Evolutionary conservation across 2,329 filamentous ascomycete genomes (phyloP), one percentile per base, ranked within the genome.

Genomic region (Monosporascus ibericus): DNA sequence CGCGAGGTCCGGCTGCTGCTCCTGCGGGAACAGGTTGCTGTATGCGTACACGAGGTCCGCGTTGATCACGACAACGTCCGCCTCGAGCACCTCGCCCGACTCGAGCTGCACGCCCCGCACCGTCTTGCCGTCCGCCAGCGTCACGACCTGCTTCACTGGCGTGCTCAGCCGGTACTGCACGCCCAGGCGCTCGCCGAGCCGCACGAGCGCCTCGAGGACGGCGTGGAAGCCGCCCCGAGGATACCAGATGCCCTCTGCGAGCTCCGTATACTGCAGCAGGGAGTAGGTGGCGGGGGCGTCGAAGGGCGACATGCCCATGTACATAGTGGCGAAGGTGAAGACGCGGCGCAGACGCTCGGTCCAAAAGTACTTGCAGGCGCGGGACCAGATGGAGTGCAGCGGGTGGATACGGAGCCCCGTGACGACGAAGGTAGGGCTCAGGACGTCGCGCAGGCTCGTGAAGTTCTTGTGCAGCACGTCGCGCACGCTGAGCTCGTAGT

Each of bases 241-340:
- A 69, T 88, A 90, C 82, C 86, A 87, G 44, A 91, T 88, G 0
- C 87, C 87, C 70, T 91, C 85, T 0, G 84, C 83, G 34, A 89
- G 70, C 70, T 90, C 87, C 0, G 87, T 87, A 65, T 90, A 90
- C 68, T 90, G 87, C 49, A 90, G 71, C 54, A 90, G 67, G 48
- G 79, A 85, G 69, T 90, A 90, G 2, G 87, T 90, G 3, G 83
- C 86, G 0, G 87, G 87, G 0, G 87, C 86, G 63, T 88, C 85
- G 63, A 87, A 90, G 0, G 87, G 87, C 51, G 78, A 84, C 87
- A 90, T 90, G 0, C 87, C 87, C 83, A 90, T 87, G 63, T 91
- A 90, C 87, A 90, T 91, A 60, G 84, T 89, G 22, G 82, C 86
- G 68, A 90, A 90, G 0, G 87, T 90, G 58, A 90, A 90, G 0